A percentile compares a stretch with the other conserved stretches of the same genome.
Conservation (phyloP, 1,139 yeast genomes). For the Hansenula sp. region DNA sequence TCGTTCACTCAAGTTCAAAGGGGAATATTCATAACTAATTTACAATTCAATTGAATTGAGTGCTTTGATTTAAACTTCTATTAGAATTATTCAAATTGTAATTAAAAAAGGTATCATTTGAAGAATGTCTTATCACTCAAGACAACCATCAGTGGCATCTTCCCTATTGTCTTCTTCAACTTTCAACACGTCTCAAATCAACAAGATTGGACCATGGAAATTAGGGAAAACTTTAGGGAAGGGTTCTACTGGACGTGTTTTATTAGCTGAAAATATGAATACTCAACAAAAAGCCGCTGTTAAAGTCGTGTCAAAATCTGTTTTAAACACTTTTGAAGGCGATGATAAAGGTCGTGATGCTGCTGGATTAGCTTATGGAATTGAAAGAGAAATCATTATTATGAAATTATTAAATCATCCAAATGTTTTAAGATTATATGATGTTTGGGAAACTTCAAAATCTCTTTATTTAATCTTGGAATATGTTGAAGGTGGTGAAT, state of each 20-base stretch:
- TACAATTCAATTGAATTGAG: neutral
- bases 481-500: conserved; percentile 82
- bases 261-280: conserved; percentile 63
- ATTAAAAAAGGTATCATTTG: no score
- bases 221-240: conserved; percentile 76
- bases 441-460: conserved; percentile 81
- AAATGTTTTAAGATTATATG: conserved; percentile 70
- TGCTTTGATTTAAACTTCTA: no score
- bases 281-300: conserved; percentile 81
- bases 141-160: conserved; percentile 28
- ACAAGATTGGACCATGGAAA: conserved; percentile 72
- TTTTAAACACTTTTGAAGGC: conserved; percentile 31
- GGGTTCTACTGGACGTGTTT: conserved; percentile 80
- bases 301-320: conserved; percentile 70
- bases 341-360: conserved; percentile 37
- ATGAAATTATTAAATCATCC: conserved; percentile 78
- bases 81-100: no score
- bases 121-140: conserved; percentile 28
- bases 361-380: conserved; percentile 70
- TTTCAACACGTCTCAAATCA: conserved; percentile 21
- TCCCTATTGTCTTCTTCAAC: conserved; percentile 26
- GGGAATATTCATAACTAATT: neutral
- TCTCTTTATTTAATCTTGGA: conserved; percentile 72
- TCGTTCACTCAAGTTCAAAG: conserved; percentile 1
- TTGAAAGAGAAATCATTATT: conserved; percentile 77